These are phyloP conservation scores for Eucalyptus tenuipes DNA, from an alignment of 345 rosid genomes.

Conservation along the genomic window DNA sequence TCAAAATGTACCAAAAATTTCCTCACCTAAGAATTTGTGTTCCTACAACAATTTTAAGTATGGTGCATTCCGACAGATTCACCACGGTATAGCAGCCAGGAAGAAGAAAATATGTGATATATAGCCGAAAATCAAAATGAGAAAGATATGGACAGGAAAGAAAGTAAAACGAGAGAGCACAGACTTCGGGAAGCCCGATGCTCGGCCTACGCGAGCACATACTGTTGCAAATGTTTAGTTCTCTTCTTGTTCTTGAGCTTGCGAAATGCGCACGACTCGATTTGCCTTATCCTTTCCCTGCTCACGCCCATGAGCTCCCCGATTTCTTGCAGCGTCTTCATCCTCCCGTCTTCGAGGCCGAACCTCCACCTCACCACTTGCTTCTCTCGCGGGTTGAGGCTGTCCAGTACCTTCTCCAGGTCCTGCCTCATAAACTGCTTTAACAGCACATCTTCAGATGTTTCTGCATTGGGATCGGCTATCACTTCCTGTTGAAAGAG, in stretches of 20 bases:
- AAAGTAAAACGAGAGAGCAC: not conserved
- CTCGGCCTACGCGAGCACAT: not conserved
- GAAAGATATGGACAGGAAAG: not conserved
- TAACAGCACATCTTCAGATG: slow-evolving; percentile 54
- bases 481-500: slow-evolving; percentile 52
- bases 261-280: slow-evolving; percentile 67
- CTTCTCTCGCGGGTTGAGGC: slow-evolving; percentile 59
- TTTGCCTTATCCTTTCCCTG: slow-evolving; percentile 90
- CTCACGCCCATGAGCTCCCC: slow-evolving; percentile 80
- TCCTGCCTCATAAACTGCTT: slow-evolving; percentile 81
- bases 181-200: not conserved
- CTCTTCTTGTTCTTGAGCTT: slow-evolving; percentile 82
- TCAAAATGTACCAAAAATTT: not conserved
- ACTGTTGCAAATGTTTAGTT: slow-evolving; percentile 58
- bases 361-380: slow-evolving; percentile 80
- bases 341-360: slow-evolving; percentile 83
- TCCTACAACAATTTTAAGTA: not conserved
- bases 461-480: slow-evolving; percentile 68
- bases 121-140: not conserved
- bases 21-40: not conserved
- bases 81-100: not conserved
- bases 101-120: not conserved
- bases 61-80: not conserved
- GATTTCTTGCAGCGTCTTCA: slow-evolving; percentile 87
- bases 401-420: slow-evolving; percentile 67